Conservation (phyloP, 129 eudicot species). For the Apium graveolens region DNA sequence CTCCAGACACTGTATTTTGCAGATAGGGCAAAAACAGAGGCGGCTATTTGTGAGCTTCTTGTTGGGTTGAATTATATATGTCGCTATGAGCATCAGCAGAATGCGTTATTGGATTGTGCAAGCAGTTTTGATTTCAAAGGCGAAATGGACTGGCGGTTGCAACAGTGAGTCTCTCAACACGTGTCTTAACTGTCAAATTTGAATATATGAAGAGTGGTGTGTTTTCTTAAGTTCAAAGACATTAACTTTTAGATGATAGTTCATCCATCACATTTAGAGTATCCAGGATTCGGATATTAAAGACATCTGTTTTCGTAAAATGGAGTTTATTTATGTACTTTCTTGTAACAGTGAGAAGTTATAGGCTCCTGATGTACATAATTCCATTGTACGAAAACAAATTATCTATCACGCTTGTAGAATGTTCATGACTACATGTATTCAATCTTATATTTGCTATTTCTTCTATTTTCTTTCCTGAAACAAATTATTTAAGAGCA, state of each 20-base stretch:
- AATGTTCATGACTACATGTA: conserved; percentile 9
- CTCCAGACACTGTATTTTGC: conserved; percentile 88
- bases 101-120: conserved; percentile 79
- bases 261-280: conserved; percentile 33
- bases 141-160: conserved; percentile 74
- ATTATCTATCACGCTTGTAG: conserved; percentile 13
- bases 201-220: conserved; percentile 19
- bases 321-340: conserved; percentile 40
- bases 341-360: conserved; percentile 1
- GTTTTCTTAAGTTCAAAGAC: conserved; percentile 22
- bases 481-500: not conserved
- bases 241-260: conserved; percentile 27
- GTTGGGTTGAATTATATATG: conserved; percentile 87
- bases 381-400: conserved; percentile 32
- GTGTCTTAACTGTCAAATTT: conserved; percentile 7
- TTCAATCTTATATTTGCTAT: not conserved
- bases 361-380: conserved; percentile 24
- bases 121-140: conserved; percentile 88
- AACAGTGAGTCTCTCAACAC: conserved; percentile 27
- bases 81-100: conserved; percentile 85
- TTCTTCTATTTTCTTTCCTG: not conserved
- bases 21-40: conserved; percentile 64
- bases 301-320: conserved; percentile 32
- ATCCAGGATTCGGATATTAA: conserved; percentile 30
- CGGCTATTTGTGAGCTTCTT: conserved; percentile 68